phyloP scores from a whole-genome alignment of 352 stramenopile genomes.

The Globisporangium paroecandrum region DNA sequence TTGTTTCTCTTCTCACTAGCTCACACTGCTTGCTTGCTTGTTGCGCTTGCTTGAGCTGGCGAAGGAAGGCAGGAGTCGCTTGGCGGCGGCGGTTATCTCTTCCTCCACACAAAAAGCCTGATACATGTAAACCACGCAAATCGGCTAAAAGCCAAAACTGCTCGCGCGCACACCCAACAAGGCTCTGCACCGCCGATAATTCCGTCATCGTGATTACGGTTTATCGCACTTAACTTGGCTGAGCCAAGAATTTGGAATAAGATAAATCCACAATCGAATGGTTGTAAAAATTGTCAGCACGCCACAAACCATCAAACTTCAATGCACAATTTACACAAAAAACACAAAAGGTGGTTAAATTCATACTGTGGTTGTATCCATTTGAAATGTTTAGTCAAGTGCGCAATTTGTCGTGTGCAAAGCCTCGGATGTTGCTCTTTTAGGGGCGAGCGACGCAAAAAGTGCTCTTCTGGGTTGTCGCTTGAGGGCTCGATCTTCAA shows the following conservation, averaged over 20 bases:
- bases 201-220: neutral
- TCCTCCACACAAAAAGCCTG: neutral
- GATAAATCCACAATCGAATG: neutral
- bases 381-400: neutral
- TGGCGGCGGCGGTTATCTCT: neutral
- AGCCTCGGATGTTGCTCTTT: neutral
- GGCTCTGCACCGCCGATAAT: neutral
- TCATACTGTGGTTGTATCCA: neutral
- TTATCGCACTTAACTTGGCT: no score
- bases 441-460: neutral
- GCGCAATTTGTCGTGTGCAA: neutral
- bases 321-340: no score
- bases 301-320: no score
- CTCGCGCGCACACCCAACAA: neutral
- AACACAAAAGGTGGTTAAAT: no score
- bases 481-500: constrained; percentile 2
- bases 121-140: neutral
- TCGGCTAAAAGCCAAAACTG: neutral
- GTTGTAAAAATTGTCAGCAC: no score
- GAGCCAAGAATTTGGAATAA: neutral
- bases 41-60: neutral
- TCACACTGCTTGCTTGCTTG: neutral
- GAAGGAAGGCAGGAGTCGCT: neutral
- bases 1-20: neutral
- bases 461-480: neutral